Conservation (phyloP, 345 rosid genomes). For the Rhizophora apiculata region DNA sequence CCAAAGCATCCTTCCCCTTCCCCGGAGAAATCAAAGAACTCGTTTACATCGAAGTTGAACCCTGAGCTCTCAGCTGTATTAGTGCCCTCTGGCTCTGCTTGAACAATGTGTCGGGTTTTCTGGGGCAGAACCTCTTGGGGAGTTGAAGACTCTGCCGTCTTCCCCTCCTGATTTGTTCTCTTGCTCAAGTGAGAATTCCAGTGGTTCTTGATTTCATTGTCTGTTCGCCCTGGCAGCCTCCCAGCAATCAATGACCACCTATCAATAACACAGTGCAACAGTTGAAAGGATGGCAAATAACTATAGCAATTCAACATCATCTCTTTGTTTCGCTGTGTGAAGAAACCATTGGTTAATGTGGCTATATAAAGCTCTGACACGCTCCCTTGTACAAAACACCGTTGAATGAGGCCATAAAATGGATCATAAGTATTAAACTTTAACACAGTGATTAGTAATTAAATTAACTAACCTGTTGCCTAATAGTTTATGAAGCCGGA, state of each 20-base stretch:
- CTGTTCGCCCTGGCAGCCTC: constrained; percentile 69
- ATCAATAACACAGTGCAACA: not conserved
- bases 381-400: too few relatives aligned
- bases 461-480: constrained; percentile 42
- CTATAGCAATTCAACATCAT: too few relatives aligned
- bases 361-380: too few relatives aligned
- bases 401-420: too few relatives aligned
- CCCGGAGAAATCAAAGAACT: constrained; percentile 38
- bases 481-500: constrained; percentile 52
- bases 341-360: too few relatives aligned
- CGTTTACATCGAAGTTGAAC: constrained; percentile 26
- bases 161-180: constrained; percentile 25
- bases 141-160: constrained; percentile 7
- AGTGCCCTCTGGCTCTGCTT: not conserved
- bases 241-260: constrained; percentile 74
- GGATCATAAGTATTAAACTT: too few relatives aligned
- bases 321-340: too few relatives aligned
- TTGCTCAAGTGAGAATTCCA: constrained; percentile 74
- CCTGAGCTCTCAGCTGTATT: constrained; percentile 4
- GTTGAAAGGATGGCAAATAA: not conserved
- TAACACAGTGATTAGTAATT: not conserved
- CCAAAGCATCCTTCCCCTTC: constrained; percentile 35
- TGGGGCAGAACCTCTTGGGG: not conserved
- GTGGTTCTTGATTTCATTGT: constrained; percentile 64
- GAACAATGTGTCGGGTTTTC: not conserved